These are phyloP conservation scores for Citrus cavaleriei DNA, from an alignment of 345 rosid genomes.

Conservation along the genomic window DNA sequence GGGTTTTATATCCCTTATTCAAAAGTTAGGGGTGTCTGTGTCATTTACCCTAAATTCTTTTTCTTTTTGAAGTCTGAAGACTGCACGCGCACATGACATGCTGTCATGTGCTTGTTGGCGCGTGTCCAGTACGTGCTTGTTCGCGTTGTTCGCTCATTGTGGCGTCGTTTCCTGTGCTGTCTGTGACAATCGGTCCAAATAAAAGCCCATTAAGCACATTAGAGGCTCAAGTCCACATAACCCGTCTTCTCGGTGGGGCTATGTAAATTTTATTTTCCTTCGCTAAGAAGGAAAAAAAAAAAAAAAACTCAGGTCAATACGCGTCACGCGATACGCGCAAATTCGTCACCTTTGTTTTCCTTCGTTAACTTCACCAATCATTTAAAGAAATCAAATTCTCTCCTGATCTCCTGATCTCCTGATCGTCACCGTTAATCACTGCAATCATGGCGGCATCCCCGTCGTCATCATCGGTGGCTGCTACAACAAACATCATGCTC, in stretches of 20 bases:
- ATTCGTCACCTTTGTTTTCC: neutral
- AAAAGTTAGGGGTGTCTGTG: no score
- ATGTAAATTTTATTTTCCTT: neutral
- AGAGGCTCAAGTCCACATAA: neutral
- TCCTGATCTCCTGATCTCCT: neutral
- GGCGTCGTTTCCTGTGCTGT: neutral
- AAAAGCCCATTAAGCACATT: neutral
- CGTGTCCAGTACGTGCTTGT: no score
- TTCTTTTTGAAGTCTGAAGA: neutral
- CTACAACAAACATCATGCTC: slow-evolving; percentile 77
- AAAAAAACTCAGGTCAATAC: neutral
- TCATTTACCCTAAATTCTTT: no score
- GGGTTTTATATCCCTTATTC: no score
- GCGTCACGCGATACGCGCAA: neutral
- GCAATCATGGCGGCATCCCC: slow-evolving; percentile 50
- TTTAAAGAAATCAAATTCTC: neutral
- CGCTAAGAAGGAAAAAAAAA: neutral
- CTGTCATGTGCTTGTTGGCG: no score
- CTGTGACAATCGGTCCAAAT: neutral
- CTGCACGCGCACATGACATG: no score
- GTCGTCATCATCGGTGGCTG: slow-evolving; percentile 38
- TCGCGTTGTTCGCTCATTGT: no score
- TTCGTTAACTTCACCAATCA: neutral
- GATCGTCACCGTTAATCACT: slow-evolving; percentile 4
- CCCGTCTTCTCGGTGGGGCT: neutral